Base-by-base conservation (phyloP, 495 filamentous ascomycete genomes). In the Hyaloscypha bicolor region DNA sequence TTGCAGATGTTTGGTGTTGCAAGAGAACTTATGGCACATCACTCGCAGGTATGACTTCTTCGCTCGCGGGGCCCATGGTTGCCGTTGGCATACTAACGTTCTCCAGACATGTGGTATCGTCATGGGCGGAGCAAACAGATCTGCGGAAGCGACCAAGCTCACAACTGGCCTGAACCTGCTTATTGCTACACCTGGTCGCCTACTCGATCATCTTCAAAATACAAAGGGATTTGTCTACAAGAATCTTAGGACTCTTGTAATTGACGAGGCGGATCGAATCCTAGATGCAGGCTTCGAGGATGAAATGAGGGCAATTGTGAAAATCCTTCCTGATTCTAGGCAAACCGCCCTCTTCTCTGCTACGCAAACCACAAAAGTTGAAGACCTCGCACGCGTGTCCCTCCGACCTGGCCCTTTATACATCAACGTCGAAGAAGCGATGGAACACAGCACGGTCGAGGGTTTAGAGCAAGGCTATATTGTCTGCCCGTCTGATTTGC, bases 271-370 rank as follows among this genome's bases (percentile, higher is more conserved):
- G 25, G 94, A 97, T 73, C 87, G 93, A 56, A 98, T 97, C 66
- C 81, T 99, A 35, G 95, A 99, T 80, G 91, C 97, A 65, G 95
- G 95, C 67, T 99, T 99, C 82, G 95, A 99, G 74, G 96, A 98
- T 72, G 95, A 99, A 77, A 97, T 97, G 93, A 86, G 92, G 60
- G 93, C 97, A 76, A 96, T 99, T 72, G 86, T 98, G 76, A 97
- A 97, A 81, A 96, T 99, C 61, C 82, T 99, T 19, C 95, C 95
- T 31, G 88, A 87, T 66, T 90, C 94, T 42, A 90, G 96, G 48
- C 95, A 99, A 75, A 98, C 95, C 0, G 93, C 96, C 88, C 87
- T 99, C 12, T 99, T 99, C 83, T 96, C 93, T 29, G 95, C 95
- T 11, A 99, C 95, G 0, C 95, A 98, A 75, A 99, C 96, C 3